Percentiles rank a stretch among this genome's conserved stretches.
phyloP scores from a whole-genome alignment of 2,329 filamentous ascomycete genomes.

The Lomentospora prolificans region DNA sequence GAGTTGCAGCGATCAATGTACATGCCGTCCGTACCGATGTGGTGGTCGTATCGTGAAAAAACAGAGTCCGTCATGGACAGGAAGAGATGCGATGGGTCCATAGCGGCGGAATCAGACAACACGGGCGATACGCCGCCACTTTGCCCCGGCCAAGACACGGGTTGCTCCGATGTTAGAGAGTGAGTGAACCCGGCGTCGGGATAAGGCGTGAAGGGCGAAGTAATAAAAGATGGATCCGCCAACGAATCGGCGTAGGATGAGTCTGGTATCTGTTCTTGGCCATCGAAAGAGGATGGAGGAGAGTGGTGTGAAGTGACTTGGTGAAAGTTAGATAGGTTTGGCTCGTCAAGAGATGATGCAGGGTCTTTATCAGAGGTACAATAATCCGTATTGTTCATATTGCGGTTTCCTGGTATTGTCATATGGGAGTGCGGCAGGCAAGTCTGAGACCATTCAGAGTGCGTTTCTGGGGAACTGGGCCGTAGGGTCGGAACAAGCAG shows the following conservation, averaged over 20 bases:
- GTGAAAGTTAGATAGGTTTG: neutral
- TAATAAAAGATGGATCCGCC: slow-evolving; percentile 6
- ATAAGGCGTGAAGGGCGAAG: neutral
- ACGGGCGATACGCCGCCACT: neutral
- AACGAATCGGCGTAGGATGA: neutral
- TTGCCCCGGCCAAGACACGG: neutral
- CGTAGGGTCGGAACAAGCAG: slow-evolving; percentile 1
- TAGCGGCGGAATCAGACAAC: neutral
- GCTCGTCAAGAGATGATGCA: slow-evolving; percentile 2
- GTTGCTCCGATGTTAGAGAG: neutral
- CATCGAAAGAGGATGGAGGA: slow-evolving; percentile 1
- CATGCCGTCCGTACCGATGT: slow-evolving; percentile 15
- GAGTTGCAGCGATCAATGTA: slow-evolving; percentile 24
- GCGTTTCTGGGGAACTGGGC: slow-evolving; percentile 1
- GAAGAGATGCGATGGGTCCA: slow-evolving; percentile 6
- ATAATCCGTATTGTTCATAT: slow-evolving; percentile 6
- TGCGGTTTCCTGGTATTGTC: neutral
- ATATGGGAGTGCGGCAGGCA: neutral
- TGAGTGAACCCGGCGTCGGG: neutral
- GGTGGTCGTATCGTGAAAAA: slow-evolving; percentile 2
- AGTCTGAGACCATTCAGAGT: neutral
- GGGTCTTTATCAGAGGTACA: slow-evolving; percentile 2
- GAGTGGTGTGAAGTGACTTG: neutral
- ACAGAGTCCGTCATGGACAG: slow-evolving; percentile 1
- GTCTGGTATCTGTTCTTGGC: slow-evolving; percentile 4